Evolutionary conservation across 495 filamentous ascomycete genomes (phyloP).

Genomic region (Penicillium desertorum): DNA sequence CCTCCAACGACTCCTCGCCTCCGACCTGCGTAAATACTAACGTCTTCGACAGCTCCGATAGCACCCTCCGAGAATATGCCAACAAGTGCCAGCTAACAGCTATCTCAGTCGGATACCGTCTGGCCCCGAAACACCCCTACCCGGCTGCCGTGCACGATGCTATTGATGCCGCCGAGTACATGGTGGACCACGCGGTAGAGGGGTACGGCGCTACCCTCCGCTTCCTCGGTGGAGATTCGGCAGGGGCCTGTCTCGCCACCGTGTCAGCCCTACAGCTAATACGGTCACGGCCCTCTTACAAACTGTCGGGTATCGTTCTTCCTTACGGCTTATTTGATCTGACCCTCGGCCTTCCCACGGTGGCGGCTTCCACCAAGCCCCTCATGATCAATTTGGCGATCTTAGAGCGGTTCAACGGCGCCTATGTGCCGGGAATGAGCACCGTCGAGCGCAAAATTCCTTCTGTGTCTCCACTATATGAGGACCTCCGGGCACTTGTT

Average conservation of each 20-base stretch:
- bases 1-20: too few species aligned
- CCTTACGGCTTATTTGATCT: slow-evolving; percentile 25
- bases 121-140: slow-evolving; percentile 59
- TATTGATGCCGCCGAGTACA: slow-evolving; percentile 41
- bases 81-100: slow-evolving; percentile 43
- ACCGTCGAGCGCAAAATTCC: slow-evolving; percentile 35
- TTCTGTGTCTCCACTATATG: slow-evolving; percentile 43
- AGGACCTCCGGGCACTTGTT: slow-evolving; percentile 35
- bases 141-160: slow-evolving; percentile 54
- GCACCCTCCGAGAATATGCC: slow-evolving; percentile 28
- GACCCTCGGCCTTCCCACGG: slow-evolving; percentile 31
- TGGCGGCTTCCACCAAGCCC: slow-evolving; percentile 35
- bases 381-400: slow-evolving; percentile 18
- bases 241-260: slow-evolving; percentile 49
- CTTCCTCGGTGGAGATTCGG: slow-evolving; percentile 36
- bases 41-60: not conserved
- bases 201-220: slow-evolving; percentile 25
- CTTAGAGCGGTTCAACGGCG: slow-evolving; percentile 42
- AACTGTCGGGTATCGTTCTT: slow-evolving; percentile 16
- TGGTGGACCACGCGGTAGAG: slow-evolving; percentile 41
- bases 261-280: slow-evolving; percentile 48
- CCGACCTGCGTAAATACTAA: not conserved
- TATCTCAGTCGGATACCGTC: slow-evolving; percentile 57
- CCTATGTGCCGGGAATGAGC: slow-evolving; percentile 44
- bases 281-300: slow-evolving; percentile 16